Base-by-base conservation (phyloP, 257 asterid genomes). In the Fraxinus excelsior region DNA sequence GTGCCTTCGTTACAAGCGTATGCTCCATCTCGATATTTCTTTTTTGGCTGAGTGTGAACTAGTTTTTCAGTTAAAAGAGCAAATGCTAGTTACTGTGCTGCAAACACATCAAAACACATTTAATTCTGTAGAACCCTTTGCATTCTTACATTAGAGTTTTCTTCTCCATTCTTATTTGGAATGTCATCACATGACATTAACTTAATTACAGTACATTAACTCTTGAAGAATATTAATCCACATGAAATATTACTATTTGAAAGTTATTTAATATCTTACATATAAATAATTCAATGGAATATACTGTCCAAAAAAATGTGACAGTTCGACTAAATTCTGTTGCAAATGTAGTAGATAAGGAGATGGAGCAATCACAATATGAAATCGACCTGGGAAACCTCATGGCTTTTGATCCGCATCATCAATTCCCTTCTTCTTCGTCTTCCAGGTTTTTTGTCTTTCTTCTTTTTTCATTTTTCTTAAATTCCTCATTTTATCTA, bases 361-460 rank as follows among this genome's bases (percentile, higher is more conserved):
- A 84, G 67, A 84, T 84, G 89, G 87, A 84, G 78, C 90, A 83
- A 82, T 19, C 86, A 19, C 80, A 80, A 76, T 88, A 78, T 60
- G 85, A 91, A 75, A 72, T 94, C 64, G 98, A 94, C 85, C 72
- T 92, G 14, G 97, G 97, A 4, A 87, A 92, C 83, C 97, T 94
- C 62, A 79, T 88, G 92, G 97, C 97, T 1, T 90, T 86, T 78
- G 85, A 90, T 77, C 84, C 84, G 14, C 87, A 82, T 25, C 88
- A 86, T 79, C 87, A 85, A 37, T 89, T 88, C 38, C 78, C 76
- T 18, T 79, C 91, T 80, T 82, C 90, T 72, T 88, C 93, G 21
- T 70, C 93, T 53, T 89, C 98, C 79, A 88, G 98, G 98, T 92
- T 53, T 64, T 67, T 16, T 2, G 5, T 38, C 18, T n/a, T 26